These are phyloP conservation scores for Globisporangium yorkense DNA, from an alignment of 352 stramenopile genomes.

Conservation along the genomic window DNA sequence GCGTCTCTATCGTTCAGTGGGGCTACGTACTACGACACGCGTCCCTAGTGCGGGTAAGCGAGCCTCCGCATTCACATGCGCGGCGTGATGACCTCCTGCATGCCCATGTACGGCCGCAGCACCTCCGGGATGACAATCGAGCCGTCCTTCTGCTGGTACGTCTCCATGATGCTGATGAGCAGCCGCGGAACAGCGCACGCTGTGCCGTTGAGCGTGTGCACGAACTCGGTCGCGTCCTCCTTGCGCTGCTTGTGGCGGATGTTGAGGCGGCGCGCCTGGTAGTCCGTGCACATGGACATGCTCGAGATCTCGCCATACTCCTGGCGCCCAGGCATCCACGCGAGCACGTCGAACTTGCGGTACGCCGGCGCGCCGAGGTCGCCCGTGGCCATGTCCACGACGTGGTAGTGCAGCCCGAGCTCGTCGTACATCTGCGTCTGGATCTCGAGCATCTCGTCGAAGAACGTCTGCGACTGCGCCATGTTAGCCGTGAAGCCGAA, in stretches of 20 bases:
- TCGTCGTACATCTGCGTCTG: conserved; percentile 73
- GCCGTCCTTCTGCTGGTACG: conserved; percentile 74
- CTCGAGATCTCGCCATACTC: conserved; percentile 82
- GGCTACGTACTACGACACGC: not conserved
- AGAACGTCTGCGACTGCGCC: conserved; percentile 58
- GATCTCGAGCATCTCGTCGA: conserved; percentile 77
- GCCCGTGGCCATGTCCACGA: conserved; percentile 82
- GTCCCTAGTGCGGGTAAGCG: not conserved
- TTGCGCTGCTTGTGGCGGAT: conserved; percentile 76
- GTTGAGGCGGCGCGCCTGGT: conserved; percentile 80
- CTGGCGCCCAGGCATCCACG: conserved; percentile 78
- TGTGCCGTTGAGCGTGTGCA: conserved; percentile 87
- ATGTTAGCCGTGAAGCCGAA: conserved; percentile 75
- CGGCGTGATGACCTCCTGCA: conserved; percentile 53
- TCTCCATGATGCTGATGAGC: conserved; percentile 84
- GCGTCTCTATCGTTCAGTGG: not conserved
- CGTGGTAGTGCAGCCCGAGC: conserved; percentile 71
- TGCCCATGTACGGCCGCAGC: conserved; percentile 76
- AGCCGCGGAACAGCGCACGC: conserved; percentile 75
- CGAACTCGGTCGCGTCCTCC: conserved; percentile 61
- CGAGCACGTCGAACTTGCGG: conserved; percentile 85
- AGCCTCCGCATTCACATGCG: not conserved
- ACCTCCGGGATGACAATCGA: conserved; percentile 74
- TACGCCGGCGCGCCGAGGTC: conserved; percentile 78
- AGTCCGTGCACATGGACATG: conserved; percentile 89